Percentiles rank a stretch among this genome's conserved stretches.
These are phyloP conservation scores for Tetrahymena borealis DNA, from an alignment of 73 alveolate genomes.

Conservation along the genomic window DNA sequence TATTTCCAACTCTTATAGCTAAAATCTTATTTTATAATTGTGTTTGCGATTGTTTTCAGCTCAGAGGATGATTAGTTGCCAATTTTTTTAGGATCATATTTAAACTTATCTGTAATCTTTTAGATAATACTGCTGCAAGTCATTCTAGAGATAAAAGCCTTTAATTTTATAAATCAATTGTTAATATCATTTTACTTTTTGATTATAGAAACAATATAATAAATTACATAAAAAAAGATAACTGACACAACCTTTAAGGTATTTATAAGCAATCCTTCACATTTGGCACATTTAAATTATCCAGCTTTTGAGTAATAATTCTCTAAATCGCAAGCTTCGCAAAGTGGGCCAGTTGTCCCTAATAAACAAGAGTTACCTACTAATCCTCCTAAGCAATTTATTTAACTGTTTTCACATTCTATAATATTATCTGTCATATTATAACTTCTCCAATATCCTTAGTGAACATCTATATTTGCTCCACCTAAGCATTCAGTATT, in stretches of 20 bases:
- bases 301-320: neutral
- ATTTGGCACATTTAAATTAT: neutral
- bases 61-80: neutral
- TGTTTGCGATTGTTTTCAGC: neutral
- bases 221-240: neutral
- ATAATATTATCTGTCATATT: neutral
- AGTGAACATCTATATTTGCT: neutral
- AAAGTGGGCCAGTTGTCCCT: neutral
- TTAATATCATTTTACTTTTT: no score
- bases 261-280: neutral
- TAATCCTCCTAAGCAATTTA: neutral
- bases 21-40: neutral
- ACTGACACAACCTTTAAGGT: neutral
- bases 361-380: neutral
- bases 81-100: neutral
- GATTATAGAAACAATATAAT: no score
- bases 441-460: neutral
- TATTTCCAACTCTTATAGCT: neutral
- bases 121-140: neutral
- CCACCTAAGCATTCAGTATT: neutral
- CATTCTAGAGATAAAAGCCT: neutral
- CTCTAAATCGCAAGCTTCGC: neutral
- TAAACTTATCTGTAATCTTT: neutral
- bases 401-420: neutral
- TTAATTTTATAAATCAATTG: neutral